Percentiles rank a stretch among this genome's conserved stretches.
Conservation (phyloP, 345 rosid species). For the Euphorbia tirucalli region DNA sequence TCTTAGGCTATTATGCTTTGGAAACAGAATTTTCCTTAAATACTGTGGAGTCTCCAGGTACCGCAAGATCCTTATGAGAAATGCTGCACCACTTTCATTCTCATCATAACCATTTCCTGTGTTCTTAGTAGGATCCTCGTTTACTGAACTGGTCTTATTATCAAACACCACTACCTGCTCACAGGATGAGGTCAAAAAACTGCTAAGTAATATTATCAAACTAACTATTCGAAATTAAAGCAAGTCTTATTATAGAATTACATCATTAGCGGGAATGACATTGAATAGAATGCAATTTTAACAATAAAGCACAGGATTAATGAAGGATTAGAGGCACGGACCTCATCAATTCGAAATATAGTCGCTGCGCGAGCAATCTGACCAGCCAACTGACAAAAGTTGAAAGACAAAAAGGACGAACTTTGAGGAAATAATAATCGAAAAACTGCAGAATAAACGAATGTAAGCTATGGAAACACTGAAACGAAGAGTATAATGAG, state of each 20-base stretch:
- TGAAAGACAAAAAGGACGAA: neutral
- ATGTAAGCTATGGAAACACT: neutral
- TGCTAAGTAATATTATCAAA: neutral
- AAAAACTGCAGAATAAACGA: neutral
- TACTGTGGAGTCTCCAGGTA: slow-evolving; percentile 95
- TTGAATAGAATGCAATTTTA: neutral
- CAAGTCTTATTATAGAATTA: neutral
- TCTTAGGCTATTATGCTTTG: slow-evolving; percentile 70
- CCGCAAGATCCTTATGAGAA: slow-evolving; percentile 73
- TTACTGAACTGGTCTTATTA: slow-evolving; percentile 40
- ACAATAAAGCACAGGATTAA: neutral
- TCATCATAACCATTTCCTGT: slow-evolving; percentile 36
- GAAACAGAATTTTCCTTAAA: slow-evolving; percentile 78
- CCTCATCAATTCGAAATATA: slow-evolving; percentile 89
- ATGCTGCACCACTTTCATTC: slow-evolving; percentile 69
- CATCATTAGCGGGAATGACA: neutral
- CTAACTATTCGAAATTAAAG: neutral
- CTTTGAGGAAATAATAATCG: neutral
- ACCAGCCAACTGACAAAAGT: slow-evolving; percentile 65
- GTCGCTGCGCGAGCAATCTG: slow-evolving; percentile 94
- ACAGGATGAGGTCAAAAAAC: neutral
- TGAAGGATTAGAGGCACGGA: slow-evolving; percentile 21
- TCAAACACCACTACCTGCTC: slow-evolving; percentile 85
- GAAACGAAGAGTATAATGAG: slow-evolving; percentile 13
- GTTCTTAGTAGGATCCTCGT: slow-evolving; percentile 23